These are phyloP conservation scores for Pouteria campechiana DNA, from an alignment of 179 eudicot genomes.

Conservation along the genomic window DNA sequence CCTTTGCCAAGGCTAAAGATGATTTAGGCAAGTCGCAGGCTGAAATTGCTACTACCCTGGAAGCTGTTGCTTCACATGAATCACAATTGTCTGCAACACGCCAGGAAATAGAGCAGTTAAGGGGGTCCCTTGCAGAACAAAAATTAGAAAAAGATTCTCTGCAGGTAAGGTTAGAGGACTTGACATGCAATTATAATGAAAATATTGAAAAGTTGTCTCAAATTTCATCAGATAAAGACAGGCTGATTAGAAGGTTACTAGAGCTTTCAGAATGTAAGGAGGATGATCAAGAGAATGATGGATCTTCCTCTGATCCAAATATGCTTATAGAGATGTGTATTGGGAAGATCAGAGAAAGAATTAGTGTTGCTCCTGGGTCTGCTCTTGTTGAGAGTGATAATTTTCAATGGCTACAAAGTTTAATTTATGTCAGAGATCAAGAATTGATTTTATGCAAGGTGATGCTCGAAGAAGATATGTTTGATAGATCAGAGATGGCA, in stretches of 20 bases:
- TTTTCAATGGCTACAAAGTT: constrained; percentile 43
- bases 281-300: constrained; percentile 12
- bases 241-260: constrained; percentile 32
- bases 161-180: constrained; percentile 45
- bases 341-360: constrained; percentile 33
- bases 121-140: constrained; percentile 37
- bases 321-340: constrained; percentile 47
- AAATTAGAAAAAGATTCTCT: constrained; percentile 49
- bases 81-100: too few species aligned
- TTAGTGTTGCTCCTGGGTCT: constrained; percentile 18
- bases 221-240: constrained; percentile 49
- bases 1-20: constrained; percentile 36
- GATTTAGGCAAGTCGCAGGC: constrained; percentile 41
- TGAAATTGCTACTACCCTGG: constrained; percentile 27
- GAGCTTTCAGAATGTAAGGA: constrained; percentile 51
- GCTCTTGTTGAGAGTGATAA: constrained; percentile 28
- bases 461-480: constrained; percentile 44
- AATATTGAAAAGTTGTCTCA: constrained; percentile 31
- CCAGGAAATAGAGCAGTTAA: constrained; percentile 39
- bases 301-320: constrained; percentile 20
- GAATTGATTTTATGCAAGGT: constrained; percentile 44
- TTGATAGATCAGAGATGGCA: constrained; percentile 31
- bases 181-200: constrained; percentile 31
- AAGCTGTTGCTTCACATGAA: too few species aligned
- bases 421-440: constrained; percentile 46